These are phyloP conservation scores for Neonectria ditissima DNA, from an alignment of 2,329 filamentous ascomycete species.

Conservation along the genomic window DNA sequence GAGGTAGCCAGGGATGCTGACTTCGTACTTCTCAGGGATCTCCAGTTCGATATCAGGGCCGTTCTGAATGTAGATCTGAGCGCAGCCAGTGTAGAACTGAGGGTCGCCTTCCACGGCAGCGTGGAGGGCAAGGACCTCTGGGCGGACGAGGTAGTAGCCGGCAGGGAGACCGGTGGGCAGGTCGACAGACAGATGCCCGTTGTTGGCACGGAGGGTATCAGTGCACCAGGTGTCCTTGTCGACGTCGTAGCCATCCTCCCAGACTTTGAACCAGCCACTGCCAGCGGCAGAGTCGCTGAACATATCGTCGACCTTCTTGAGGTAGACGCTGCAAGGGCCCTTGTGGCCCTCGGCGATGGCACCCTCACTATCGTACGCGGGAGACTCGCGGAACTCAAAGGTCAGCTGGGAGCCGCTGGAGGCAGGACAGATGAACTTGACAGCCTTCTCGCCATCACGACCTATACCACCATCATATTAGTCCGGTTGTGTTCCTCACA, in stretches of 20 bases:
- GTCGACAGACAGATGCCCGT: slow-evolving; percentile 71
- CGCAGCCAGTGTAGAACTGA: slow-evolving; percentile 81
- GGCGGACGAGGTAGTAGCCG: slow-evolving; percentile 78
- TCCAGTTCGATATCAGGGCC: slow-evolving; percentile 59
- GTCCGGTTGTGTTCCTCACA: neutral
- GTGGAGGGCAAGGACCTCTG: slow-evolving; percentile 78
- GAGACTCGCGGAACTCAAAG: slow-evolving; percentile 74
- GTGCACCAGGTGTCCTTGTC: slow-evolving; percentile 73
- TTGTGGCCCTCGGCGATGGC: slow-evolving; percentile 71
- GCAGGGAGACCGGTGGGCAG: slow-evolving; percentile 71
- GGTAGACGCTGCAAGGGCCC: slow-evolving; percentile 79
- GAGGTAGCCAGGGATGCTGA: slow-evolving; percentile 76
- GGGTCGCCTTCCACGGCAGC: slow-evolving; percentile 68
- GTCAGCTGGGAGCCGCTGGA: slow-evolving; percentile 67
- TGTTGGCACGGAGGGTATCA: slow-evolving; percentile 73
- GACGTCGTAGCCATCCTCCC: slow-evolving; percentile 73
- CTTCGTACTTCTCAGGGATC: slow-evolving; percentile 61
- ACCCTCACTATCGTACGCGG: slow-evolving; percentile 65
- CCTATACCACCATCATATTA: slow-evolving; percentile 48
- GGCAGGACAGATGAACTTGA: slow-evolving; percentile 62
- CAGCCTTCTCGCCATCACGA: slow-evolving; percentile 57
- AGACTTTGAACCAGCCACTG: slow-evolving; percentile 83
- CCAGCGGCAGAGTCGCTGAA: slow-evolving; percentile 65
- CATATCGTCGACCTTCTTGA: slow-evolving; percentile 75
- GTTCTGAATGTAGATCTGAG: slow-evolving; percentile 73